Conservation (phyloP, 148 eudicot genomes). For the Polygonum maritimum region DNA sequence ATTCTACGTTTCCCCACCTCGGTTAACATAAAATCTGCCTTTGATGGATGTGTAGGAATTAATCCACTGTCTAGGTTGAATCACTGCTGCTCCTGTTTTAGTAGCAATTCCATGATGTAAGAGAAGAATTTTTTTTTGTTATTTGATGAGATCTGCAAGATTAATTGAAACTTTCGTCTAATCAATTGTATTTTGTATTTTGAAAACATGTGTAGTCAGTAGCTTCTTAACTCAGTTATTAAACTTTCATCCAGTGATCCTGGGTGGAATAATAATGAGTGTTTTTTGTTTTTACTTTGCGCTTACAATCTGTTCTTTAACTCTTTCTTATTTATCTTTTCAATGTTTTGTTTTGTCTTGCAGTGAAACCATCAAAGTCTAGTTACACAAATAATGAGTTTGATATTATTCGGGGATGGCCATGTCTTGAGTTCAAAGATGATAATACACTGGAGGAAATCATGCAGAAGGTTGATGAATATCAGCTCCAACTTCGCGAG, state of each 20-base stretch:
- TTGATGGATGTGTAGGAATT: background rate
- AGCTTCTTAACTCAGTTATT: background rate
- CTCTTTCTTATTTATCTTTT: background rate
- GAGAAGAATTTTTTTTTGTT: background rate
- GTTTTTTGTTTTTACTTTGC: background rate
- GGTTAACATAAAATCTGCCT: background rate
- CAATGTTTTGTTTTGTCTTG: background rate
- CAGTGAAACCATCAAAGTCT: slow-evolving; percentile 16
- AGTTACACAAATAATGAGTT: slow-evolving; percentile 20
- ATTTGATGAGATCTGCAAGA: background rate
- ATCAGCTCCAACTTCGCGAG: slow-evolving; percentile 30
- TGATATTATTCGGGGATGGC: slow-evolving; percentile 23
- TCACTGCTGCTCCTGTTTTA: background rate
- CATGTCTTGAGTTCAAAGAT: slow-evolving; percentile 32
- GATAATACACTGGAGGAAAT: slow-evolving; percentile 45
- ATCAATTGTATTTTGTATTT: background rate
- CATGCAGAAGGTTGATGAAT: slow-evolving; percentile 39
- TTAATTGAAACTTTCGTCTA: background rate
- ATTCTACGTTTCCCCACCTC: background rate
- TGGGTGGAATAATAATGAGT: background rate
- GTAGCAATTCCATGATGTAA: background rate
- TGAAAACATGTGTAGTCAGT: background rate
- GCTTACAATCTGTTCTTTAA: background rate
- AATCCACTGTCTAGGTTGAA: background rate
- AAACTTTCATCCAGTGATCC: background rate